phyloP scores from a whole-genome alignment of 768 basidiomycete genomes.

The Mycena filopes region DNA sequence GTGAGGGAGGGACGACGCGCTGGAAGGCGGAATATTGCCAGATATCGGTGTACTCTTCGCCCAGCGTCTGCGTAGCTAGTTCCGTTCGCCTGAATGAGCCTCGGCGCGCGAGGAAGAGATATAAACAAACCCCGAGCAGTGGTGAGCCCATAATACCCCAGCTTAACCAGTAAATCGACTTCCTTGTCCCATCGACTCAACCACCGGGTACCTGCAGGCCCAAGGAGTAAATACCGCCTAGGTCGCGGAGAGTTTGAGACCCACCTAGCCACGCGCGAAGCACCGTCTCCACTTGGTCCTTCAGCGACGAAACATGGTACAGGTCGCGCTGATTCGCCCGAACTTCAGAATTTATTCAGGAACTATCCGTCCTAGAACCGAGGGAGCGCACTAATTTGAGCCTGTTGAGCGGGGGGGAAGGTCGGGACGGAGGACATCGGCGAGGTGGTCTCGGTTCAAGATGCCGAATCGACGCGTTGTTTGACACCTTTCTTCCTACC shows the following conservation, averaged over 20 bases:
- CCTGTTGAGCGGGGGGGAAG: slow-evolving; percentile 84
- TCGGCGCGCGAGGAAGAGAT: slow-evolving; percentile 1
- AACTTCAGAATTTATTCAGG: slow-evolving; percentile 58
- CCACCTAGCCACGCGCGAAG: slow-evolving; percentile 84
- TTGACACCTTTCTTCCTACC: slow-evolving; percentile 21
- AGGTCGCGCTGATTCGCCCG: slow-evolving; percentile 87
- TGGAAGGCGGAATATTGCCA: slow-evolving; percentile 71
- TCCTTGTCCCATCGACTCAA: slow-evolving; percentile 85
- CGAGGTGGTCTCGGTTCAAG: neutral
- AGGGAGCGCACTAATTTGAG: slow-evolving; percentile 81
- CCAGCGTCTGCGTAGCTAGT: slow-evolving; percentile 81
- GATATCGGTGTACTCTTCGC: slow-evolving; percentile 92
- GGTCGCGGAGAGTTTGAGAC: slow-evolving; percentile 30
- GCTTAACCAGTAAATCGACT: slow-evolving; percentile 72
- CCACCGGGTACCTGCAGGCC: slow-evolving; percentile 78
- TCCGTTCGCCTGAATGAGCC: neutral
- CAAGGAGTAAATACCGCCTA: neutral
- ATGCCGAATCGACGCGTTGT: slow-evolving; percentile 19
- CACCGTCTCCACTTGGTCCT: slow-evolving; percentile 79
- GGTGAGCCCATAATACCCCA: slow-evolving; percentile 80
- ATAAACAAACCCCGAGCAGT: slow-evolving; percentile 71
- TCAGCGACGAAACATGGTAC: slow-evolving; percentile 78
- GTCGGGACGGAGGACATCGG: slow-evolving; percentile 46
- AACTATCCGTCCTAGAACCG: neutral
- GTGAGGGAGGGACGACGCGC: slow-evolving; percentile 55